Evolutionary conservation across 2,329 filamentous ascomycete species (phyloP), one percentile per base, ranked within the genome.

Genomic region (Fusarium sp.): DNA sequence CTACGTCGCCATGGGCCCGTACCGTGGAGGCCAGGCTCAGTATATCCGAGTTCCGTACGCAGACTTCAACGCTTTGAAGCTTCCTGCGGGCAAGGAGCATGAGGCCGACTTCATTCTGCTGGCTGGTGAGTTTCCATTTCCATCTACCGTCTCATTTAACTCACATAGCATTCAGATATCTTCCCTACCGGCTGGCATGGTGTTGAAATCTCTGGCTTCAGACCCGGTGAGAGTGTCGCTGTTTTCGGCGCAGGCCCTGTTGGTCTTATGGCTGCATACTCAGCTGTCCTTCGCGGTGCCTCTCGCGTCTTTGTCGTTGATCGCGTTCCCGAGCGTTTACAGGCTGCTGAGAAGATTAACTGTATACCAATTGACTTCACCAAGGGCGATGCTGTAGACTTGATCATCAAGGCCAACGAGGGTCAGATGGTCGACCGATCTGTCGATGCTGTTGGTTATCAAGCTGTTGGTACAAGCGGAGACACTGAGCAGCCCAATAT

Each of bases 241-340:
- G 81, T 89, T 2, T 89, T 89, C 56, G 88, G 87, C 1, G 85
- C 84, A 3, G 86, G 87, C 0, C 87, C 87, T 0, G 86, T 90
- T 2, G 87, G 88, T 1, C 73, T 89, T 5, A 88, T 90, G 83
- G 85, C 87, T 4, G 87, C 87, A 5, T 89, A 89, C 72, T 87
- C 82, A 1, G 88, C 83, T 1, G 73, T 83, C 1, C 73, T 90
- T 3, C 81, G 87, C 0, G 88, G 87, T 3, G 88, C 87, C 1
- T 84, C 82, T 8, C 81, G 78, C 12, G 84, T 90, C 0, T 90
- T 80, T 50, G 84, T 88, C 0, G 84, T 90, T 5, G 88, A 90
- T 61, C 83, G 83, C 25, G 85, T 89, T 0, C 79, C 81, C 1
- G 85, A 88, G 68, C 79, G 87, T 13, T 74, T 90, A 2, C 77